Conservation (phyloP, 768 basidiomycete genomes). For the Lentinula aciculospora region DNA sequence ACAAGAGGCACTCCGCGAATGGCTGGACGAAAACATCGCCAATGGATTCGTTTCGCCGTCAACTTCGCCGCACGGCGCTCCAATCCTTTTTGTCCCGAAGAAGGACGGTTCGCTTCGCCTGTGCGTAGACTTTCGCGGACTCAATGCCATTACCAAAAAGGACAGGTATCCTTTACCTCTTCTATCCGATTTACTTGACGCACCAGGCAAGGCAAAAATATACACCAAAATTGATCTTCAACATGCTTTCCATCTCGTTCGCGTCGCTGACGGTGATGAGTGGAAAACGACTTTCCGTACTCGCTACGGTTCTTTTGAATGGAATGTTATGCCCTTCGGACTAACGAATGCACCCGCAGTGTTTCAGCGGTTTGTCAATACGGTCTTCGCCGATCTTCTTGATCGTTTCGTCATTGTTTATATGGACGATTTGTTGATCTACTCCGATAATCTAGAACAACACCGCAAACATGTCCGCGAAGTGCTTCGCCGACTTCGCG, state of each 20-base stretch:
- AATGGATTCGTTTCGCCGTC: slow-evolving; percentile 22
- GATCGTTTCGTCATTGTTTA: background rate
- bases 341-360: too few species aligned
- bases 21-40: slow-evolving; percentile 21
- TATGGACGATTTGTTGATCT: background rate
- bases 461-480: background rate
- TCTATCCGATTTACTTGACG: slow-evolving; percentile 23
- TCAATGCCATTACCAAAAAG: slow-evolving; percentile 20
- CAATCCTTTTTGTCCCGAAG: slow-evolving; percentile 21
- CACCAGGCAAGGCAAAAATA: slow-evolving; percentile 6
- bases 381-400: slow-evolving; percentile 10
- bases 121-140: slow-evolving; percentile 18
- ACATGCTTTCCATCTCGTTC: background rate
- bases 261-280: too few species aligned
- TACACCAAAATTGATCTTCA: slow-evolving; percentile 15
- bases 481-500: background rate
- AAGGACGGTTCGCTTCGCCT: slow-evolving; percentile 17
- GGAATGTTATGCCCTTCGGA: too few species aligned
- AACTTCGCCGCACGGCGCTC: slow-evolving; percentile 14
- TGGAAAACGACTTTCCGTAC: too few species aligned
- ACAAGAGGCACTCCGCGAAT: slow-evolving; percentile 23
- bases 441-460: background rate
- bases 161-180: slow-evolving; percentile 27
- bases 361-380: too few species aligned
- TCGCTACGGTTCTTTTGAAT: too few species aligned